Evolutionary conservation across 768 basidiomycete species (phyloP).

Genomic region (Leccinum truebloodii): DNA sequence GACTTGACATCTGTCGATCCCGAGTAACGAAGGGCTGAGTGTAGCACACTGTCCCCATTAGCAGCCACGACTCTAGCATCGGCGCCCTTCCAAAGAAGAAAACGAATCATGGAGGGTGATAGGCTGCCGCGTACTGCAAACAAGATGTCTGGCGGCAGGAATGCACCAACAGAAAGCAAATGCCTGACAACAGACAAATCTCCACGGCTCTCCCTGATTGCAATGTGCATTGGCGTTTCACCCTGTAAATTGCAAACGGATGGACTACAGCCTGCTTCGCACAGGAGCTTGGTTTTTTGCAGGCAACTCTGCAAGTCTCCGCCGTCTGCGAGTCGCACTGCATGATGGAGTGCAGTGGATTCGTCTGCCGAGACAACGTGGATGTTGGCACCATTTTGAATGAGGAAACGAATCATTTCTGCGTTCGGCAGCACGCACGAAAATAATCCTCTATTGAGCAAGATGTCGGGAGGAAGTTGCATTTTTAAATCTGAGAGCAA

Average conservation of each 20-base stretch:
- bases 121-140: not conserved
- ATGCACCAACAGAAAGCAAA: not conserved
- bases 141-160: not conserved
- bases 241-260: not conserved
- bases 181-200: not conserved
- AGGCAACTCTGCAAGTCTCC: not conserved
- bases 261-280: not conserved
- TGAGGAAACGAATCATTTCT: not conserved
- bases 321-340: rapidly evolving
- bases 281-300: not conserved
- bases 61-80: not conserved
- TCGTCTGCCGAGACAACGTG: not conserved
- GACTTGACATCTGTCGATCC: rapidly evolving
- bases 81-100: not conserved
- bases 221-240: not conserved
- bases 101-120: not conserved
- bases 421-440: not conserved
- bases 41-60: not conserved
- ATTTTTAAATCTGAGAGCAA: not conserved
- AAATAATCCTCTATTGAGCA: not conserved
- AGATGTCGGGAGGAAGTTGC: not conserved
- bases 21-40: not conserved
- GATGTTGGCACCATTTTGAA: not conserved
- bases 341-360: not conserved
- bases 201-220: rapidly evolving